These are phyloP conservation scores for Aspergillus ibericus DNA, from an alignment of 2,329 filamentous ascomycete genomes.

Conservation along the genomic window DNA sequence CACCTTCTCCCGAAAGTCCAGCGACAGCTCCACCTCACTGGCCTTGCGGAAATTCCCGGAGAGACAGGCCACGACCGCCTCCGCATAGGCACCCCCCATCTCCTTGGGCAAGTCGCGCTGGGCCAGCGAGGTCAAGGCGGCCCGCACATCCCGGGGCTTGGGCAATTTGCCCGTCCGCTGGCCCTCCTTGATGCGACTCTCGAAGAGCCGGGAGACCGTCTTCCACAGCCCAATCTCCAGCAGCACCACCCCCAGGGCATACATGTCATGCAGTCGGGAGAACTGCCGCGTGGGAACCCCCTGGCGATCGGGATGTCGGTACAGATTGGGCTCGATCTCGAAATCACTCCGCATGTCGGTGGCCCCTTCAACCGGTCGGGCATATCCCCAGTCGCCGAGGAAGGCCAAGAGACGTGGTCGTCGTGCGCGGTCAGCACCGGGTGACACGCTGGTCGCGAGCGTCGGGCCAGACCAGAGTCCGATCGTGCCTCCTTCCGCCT, in stretches of 20 bases:
- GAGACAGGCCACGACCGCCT: constrained; percentile 25
- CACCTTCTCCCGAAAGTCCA: constrained; percentile 28
- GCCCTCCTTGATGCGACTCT: constrained; percentile 23
- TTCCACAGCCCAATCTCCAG: constrained; percentile 40
- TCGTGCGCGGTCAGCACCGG: neutral
- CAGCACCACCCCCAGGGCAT: constrained; percentile 40
- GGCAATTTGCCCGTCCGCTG: constrained; percentile 23
- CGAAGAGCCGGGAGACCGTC: constrained; percentile 29
- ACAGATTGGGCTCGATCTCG: constrained; percentile 28
- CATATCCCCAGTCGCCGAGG: constrained; percentile 30
- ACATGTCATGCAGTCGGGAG: constrained; percentile 36
- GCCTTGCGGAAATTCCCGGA: constrained; percentile 20
- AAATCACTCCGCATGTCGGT: constrained; percentile 27
- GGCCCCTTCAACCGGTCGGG: constrained; percentile 23
- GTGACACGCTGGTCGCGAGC: neutral
- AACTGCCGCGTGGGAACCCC: constrained; percentile 31
- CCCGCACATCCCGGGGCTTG: constrained; percentile 20
- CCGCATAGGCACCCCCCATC: constrained; percentile 27
- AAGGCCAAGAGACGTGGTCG: constrained; percentile 17
- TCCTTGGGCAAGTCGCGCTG: constrained; percentile 23
- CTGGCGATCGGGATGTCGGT: constrained; percentile 35
- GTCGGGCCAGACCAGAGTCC: constrained; percentile 8
- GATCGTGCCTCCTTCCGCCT: constrained; percentile 8
- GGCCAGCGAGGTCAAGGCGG: constrained; percentile 21
- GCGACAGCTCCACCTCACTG: constrained; percentile 23